Base-by-base conservation (phyloP, 257 asterid genomes). In the Capsicum pubescens region DNA sequence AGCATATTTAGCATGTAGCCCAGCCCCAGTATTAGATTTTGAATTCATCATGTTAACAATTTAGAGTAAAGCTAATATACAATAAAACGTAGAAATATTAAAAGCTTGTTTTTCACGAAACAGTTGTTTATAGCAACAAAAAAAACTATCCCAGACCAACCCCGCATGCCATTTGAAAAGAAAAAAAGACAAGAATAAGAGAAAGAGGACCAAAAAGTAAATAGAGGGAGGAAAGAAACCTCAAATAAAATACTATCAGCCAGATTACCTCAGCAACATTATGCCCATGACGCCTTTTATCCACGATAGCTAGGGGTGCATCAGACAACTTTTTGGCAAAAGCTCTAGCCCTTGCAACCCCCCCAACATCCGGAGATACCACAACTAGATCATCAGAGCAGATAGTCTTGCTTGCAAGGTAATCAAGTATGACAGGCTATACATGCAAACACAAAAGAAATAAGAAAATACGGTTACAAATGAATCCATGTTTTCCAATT, bases 281-380 rank as follows among this genome's bases (percentile, higher is more conserved):
- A 77, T 95, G 98, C 68, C 95, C 97, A 9, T 95, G 97, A 48
- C 98, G 94, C 91, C 98, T 92, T 88, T 95, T 95, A 86, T 95
- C 98, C 82, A 95, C 98, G 77, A 95, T 95, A 88, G 98, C 98
- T 87, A 95, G 86, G 85, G 97, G 98, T 80, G 98, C 98, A 87
- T 95, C 98, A 85, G 98, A 95, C 86, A 95, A 86, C 90, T 95
- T 95, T 88, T 95, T 95, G 7, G 98, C 98, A 86, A 95, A 95
- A 88, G 98, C 93, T 76, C 98, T 90, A 69, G 98, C 98, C 88
- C 98, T 90, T 81, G 98, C 98, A 87, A 95, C 98, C 55, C 98
- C 98, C 72, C 98, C 98, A 88, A 95, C 98, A 88, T 95, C 98
- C 58, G 98, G 98, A 72, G 98, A 95, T 86, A 95, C 98, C 89